Percentiles rank a stretch among this genome's conserved stretches.
These are phyloP conservation scores for Syzygium aqueum DNA, from an alignment of 345 rosid species.

Conservation along the genomic window DNA sequence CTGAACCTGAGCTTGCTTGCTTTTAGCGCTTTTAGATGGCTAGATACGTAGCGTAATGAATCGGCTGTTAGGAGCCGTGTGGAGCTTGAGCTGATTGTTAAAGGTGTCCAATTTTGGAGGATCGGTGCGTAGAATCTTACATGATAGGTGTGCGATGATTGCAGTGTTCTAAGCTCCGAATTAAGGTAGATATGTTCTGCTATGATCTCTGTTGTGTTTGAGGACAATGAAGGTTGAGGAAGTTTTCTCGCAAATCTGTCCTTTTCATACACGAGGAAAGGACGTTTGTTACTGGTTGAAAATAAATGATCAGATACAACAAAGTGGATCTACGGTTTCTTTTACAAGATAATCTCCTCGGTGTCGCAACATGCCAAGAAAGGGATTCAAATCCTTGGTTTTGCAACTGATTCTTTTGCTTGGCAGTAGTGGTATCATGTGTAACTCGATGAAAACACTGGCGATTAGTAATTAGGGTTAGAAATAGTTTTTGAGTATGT, in stretches of 20 bases:
- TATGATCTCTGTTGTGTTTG: neutral
- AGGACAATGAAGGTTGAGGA: neutral
- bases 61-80: neutral
- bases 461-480: neutral
- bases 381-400: neutral
- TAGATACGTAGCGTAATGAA: neutral
- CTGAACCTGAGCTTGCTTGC: neutral
- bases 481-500: neutral
- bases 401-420: neutral
- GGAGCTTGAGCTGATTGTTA: neutral
- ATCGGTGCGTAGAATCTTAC: neutral
- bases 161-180: neutral
- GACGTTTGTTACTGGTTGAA: neutral
- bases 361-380: neutral
- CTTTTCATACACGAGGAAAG: neutral
- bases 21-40: neutral
- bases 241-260: neutral
- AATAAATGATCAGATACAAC: neutral
- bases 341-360: neutral
- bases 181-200: neutral
- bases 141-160: neutral
- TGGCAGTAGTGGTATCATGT: neutral
- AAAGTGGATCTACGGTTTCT: neutral
- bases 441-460: neutral
- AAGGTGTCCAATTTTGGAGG: neutral